These are phyloP conservation scores for Brassica nigra DNA, from an alignment of 345 rosid genomes.

Conservation along the genomic window DNA sequence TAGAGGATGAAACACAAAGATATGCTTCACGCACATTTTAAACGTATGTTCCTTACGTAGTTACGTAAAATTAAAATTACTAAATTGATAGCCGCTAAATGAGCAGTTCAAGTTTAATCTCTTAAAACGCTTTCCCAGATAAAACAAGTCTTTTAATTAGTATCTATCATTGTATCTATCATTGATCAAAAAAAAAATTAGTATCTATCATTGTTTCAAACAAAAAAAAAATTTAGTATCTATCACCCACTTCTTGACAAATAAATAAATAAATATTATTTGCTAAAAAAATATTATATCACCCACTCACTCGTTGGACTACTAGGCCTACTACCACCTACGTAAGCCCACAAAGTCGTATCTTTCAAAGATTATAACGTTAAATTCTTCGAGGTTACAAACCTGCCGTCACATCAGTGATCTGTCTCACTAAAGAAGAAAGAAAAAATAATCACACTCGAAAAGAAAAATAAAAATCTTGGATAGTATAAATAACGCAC, in stretches of 20 bases:
- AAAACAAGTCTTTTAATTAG: not conserved
- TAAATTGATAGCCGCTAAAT: constrained; percentile 23
- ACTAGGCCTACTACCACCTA: not conserved
- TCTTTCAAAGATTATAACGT: constrained; percentile 9
- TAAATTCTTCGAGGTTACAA: constrained; percentile 17
- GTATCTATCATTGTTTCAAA: no score
- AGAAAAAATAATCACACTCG: not conserved
- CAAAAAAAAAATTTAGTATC: no score
- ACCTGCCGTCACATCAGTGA: constrained; percentile 7
- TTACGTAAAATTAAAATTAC: not conserved
- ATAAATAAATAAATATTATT: not conserved
- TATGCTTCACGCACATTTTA: constrained; percentile 18
- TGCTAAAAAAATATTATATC: not conserved
- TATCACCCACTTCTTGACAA: not conserved
- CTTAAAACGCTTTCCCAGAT: not conserved
- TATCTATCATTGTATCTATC: constrained; percentile 1
- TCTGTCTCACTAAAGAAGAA: not conserved
- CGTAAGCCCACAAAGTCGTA: not conserved
- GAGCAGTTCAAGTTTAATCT: constrained; percentile 6
- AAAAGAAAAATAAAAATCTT: not conserved
- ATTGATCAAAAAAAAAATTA: not conserved
- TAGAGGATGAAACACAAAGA: not conserved
- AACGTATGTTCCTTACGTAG: constrained; percentile 8
- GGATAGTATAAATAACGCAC: constrained; percentile 16
- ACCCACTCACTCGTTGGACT: not conserved